phyloP scores from a whole-genome alignment of 768 basidiomycete genomes.

The Rhodotorula sphaerocarpa region DNA sequence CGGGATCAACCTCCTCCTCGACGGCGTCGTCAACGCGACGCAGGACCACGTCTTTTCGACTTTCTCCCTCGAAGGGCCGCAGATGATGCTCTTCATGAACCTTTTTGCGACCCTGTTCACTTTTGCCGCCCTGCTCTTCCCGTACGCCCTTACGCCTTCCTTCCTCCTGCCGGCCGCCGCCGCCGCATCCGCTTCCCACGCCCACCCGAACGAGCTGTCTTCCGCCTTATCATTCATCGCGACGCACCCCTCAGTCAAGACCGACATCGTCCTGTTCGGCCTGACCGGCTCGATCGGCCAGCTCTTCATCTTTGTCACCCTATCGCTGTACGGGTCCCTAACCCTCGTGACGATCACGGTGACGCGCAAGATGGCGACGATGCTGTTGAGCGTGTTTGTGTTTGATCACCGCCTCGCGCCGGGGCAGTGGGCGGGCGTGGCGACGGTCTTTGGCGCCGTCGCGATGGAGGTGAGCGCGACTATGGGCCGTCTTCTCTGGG shows the following conservation, averaged over 20 bases:
- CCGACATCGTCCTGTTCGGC: slow-evolving; percentile 73
- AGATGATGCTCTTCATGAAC: slow-evolving; percentile 99
- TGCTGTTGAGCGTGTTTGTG: slow-evolving; percentile 86
- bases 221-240: slow-evolving; percentile 65
- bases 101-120: slow-evolving; percentile 69
- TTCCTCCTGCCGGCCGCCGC: slow-evolving; percentile 63
- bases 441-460: slow-evolving; percentile 75
- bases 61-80: slow-evolving; percentile 72
- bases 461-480: slow-evolving; percentile 17
- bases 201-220: slow-evolving; percentile 57
- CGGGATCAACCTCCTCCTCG: slow-evolving; percentile 76
- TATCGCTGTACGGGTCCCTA: slow-evolving; percentile 72
- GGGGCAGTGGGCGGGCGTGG: slow-evolving; percentile 91
- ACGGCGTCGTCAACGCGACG: slow-evolving; percentile 88
- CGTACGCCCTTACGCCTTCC: slow-evolving; percentile 48
- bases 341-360: slow-evolving; percentile 83
- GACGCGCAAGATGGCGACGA: slow-evolving; percentile 93
- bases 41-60: slow-evolving; percentile 90
- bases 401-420: slow-evolving; percentile 74
- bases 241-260: slow-evolving; percentile 64
- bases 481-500: not conserved
- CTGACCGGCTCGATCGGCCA: slow-evolving; percentile 89
- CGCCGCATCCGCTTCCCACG: slow-evolving; percentile 38
- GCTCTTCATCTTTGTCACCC: slow-evolving; percentile 81
- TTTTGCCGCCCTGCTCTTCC: slow-evolving; percentile 54